These are phyloP conservation scores for Cladosporium oxysporum DNA, from an alignment of 2,329 filamentous ascomycete species.

Conservation along the genomic window DNA sequence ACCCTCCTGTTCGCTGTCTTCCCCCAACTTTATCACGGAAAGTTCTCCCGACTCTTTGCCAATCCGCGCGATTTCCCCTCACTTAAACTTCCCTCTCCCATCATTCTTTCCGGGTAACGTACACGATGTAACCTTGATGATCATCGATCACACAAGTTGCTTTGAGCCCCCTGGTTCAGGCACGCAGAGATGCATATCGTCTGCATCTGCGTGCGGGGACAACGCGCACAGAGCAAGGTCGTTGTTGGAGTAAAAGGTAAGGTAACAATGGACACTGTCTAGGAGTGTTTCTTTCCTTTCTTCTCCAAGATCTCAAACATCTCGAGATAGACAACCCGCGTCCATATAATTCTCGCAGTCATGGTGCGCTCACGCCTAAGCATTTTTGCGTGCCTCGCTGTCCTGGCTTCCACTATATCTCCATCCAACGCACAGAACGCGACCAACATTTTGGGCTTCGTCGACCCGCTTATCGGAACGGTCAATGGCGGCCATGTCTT, in stretches of 20 bases:
- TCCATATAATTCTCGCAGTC: neutral
- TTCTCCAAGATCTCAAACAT: neutral
- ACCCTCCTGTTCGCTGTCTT: neutral
- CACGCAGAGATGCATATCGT: constrained; percentile 2
- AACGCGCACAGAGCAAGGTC: neutral
- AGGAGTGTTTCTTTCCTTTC: neutral
- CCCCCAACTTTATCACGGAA: constrained; percentile 5
- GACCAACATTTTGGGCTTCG: constrained; percentile 36
- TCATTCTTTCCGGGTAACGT: neutral
- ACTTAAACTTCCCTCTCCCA: neutral
- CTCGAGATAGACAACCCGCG: neutral
- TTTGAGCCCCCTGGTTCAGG: neutral
- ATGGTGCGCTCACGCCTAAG: constrained; percentile 3
- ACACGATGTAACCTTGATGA: constrained; percentile 18
- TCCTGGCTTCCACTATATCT: neutral
- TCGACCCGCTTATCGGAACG: constrained; percentile 50
- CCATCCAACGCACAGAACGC: constrained; percentile 12
- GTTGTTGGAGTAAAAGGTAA: neutral
- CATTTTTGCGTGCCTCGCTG: neutral
- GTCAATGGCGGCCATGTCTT: constrained; percentile 50
- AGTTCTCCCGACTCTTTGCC: neutral
- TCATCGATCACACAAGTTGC: constrained; percentile 2
- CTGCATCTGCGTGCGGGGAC: constrained; percentile 11
- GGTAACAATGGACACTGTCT: neutral
- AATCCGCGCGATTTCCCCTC: constrained; percentile 5